Conservation (phyloP, 805 yeast species). For the Kregervanrija fluxuum region DNA sequence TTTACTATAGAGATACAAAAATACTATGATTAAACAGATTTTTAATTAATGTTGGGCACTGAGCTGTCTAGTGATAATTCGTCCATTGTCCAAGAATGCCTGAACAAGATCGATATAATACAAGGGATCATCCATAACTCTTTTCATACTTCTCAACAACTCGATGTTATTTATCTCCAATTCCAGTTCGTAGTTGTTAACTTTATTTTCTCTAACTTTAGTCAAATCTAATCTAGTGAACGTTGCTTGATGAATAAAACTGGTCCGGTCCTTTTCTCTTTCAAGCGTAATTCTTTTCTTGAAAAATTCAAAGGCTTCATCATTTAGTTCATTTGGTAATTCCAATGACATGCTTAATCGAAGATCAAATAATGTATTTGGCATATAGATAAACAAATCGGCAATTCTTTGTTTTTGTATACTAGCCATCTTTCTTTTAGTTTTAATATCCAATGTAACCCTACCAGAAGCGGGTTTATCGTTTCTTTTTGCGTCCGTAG, state of each 20-base stretch:
- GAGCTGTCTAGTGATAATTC: slow-evolving; percentile 27
- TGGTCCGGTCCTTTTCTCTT: slow-evolving; percentile 65
- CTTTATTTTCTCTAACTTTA: slow-evolving; percentile 36
- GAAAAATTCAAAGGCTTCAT: slow-evolving; percentile 46
- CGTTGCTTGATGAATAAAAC: slow-evolving; percentile 69
- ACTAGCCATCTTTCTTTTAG: slow-evolving; percentile 59
- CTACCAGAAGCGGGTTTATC: slow-evolving; percentile 60
- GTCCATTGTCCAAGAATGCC: slow-evolving; percentile 38
- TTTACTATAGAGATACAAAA: too few relatives aligned
- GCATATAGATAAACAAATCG: slow-evolving; percentile 64
- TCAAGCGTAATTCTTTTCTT: slow-evolving; percentile 41
- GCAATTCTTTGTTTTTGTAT: slow-evolving; percentile 71
- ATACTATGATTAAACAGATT: too few relatives aligned
- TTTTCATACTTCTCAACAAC: slow-evolving; percentile 24
- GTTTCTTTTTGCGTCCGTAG: slow-evolving; percentile 53
- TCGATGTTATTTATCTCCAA: slow-evolving; percentile 28
- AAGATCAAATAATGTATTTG: slow-evolving; percentile 70
- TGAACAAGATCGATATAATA: slow-evolving; percentile 40
- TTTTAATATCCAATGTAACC: slow-evolving; percentile 59
- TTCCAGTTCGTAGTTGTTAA: slow-evolving; percentile 27
- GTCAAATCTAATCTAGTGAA: slow-evolving; percentile 70
- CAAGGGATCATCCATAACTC: slow-evolving; percentile 30
- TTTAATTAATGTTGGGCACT: slow-evolving; percentile 18
- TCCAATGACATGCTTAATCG: slow-evolving; percentile 72
- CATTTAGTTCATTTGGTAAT: slow-evolving; percentile 54